phyloP scores from a whole-genome alignment of 176 grass and related monocot genomes.

The Lolium rigidum region DNA sequence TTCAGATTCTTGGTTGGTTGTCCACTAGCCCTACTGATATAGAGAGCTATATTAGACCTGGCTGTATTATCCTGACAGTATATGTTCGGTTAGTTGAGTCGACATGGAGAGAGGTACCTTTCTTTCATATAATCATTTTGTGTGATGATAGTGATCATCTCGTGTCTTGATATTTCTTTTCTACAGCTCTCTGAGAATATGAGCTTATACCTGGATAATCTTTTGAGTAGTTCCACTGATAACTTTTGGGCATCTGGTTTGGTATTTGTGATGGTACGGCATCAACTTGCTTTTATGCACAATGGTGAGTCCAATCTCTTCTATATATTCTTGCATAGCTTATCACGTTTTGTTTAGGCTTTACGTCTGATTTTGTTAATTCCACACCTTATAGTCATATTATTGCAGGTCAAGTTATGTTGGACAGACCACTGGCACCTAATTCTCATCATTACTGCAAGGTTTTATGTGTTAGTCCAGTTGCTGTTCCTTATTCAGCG shows the following conservation, averaged over 20 bases:
- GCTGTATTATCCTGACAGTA: slow-evolving; percentile 94
- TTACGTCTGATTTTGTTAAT: slow-evolving; percentile 32
- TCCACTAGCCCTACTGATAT: slow-evolving; percentile 96
- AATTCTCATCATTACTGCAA: slow-evolving; percentile 63
- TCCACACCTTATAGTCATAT: slow-evolving; percentile 16
- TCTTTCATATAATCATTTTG: slow-evolving; percentile 17
- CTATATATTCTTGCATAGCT: background rate
- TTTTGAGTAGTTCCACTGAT: slow-evolving; percentile 65
- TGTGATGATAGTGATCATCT: slow-evolving; percentile 24
- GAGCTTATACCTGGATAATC: slow-evolving; percentile 69
- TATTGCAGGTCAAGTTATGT: slow-evolving; percentile 77
- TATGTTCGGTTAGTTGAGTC: slow-evolving; percentile 89
- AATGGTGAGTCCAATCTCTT: slow-evolving; percentile 61
- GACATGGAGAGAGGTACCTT: slow-evolving; percentile 78
- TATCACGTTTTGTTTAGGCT: slow-evolving; percentile 30
- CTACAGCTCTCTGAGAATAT: slow-evolving; percentile 82
- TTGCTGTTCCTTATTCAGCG: slow-evolving; percentile 75
- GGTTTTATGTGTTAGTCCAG: slow-evolving; percentile 74
- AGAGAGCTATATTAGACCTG: slow-evolving; percentile 98
- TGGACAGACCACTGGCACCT: slow-evolving; percentile 72
- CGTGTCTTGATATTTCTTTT: slow-evolving; percentile 31
- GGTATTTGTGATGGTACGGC: slow-evolving; percentile 82
- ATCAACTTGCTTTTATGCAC: slow-evolving; percentile 76
- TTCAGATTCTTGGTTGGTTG: slow-evolving; percentile 96
- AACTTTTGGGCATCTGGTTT: slow-evolving; percentile 89